These are phyloP conservation scores for Colletotrichum tabaci DNA, from an alignment of 2,329 filamentous ascomycete genomes.

Conservation along the genomic window DNA sequence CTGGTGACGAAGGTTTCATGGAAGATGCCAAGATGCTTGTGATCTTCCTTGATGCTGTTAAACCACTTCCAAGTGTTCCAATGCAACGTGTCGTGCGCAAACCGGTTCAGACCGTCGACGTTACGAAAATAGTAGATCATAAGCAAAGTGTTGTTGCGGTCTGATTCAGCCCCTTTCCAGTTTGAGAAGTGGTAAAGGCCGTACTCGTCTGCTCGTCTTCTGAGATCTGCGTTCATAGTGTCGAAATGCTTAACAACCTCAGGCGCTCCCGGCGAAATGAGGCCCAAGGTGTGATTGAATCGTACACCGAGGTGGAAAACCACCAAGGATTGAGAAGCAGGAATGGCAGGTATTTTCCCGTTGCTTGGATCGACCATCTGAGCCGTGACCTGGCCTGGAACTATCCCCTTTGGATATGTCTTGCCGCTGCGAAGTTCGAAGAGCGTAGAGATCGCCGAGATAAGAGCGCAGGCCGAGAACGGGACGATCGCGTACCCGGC, in stretches of 20 bases:
- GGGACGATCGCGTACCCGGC: slow-evolving; percentile 54
- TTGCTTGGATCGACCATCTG: slow-evolving; percentile 50
- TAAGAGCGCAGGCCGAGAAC: slow-evolving; percentile 48
- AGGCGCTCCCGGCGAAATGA: slow-evolving; percentile 60
- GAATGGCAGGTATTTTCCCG: slow-evolving; percentile 45
- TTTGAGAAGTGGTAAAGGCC: slow-evolving; percentile 62
- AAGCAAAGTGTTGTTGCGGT: slow-evolving; percentile 57
- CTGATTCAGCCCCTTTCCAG: slow-evolving; percentile 56
- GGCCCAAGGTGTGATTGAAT: slow-evolving; percentile 64
- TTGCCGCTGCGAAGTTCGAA: slow-evolving; percentile 44
- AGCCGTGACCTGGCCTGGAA: slow-evolving; percentile 53
- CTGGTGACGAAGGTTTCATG: slow-evolving; percentile 68
- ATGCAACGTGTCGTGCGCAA: slow-evolving; percentile 65
- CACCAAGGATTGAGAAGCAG: slow-evolving; percentile 52
- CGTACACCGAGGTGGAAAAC: slow-evolving; percentile 63
- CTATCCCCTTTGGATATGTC: slow-evolving; percentile 45
- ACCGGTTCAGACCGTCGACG: slow-evolving; percentile 64
- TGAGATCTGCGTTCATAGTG: slow-evolving; percentile 54
- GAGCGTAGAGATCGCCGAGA: slow-evolving; percentile 50
- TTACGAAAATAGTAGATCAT: slow-evolving; percentile 66
- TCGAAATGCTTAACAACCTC: slow-evolving; percentile 57
- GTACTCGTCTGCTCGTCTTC: slow-evolving; percentile 56
- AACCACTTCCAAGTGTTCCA: slow-evolving; percentile 66
- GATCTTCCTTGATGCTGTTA: slow-evolving; percentile 49
- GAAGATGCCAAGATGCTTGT: slow-evolving; percentile 63